Percentiles rank a stretch among this genome's conserved stretches.
Conservation (phyloP, 202 grass and related monocot genomes). For the Hordeum pubiflorum region DNA sequence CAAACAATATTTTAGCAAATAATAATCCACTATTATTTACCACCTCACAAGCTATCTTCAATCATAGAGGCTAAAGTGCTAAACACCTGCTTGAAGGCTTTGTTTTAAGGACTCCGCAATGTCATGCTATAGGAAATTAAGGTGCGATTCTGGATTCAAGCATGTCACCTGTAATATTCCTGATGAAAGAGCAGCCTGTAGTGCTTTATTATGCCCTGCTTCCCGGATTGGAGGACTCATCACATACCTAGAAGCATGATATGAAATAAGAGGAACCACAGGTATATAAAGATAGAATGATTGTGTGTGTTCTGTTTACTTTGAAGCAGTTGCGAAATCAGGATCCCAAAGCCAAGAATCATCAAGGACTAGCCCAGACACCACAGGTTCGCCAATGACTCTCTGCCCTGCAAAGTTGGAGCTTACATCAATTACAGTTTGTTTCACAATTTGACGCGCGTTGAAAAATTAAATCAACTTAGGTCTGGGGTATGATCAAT, state of each 20-base stretch:
- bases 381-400: slow-evolving; percentile 88
- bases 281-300: slow-evolving; percentile 15
- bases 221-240: slow-evolving; percentile 96
- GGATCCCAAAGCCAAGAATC: slow-evolving; percentile 97
- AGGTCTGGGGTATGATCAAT: slow-evolving; percentile 4
- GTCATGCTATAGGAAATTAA: background rate
- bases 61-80: background rate
- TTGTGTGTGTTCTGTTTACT: slow-evolving; percentile 35
- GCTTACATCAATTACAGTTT: slow-evolving; percentile 11
- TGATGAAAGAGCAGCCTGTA: slow-evolving; percentile 82
- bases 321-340: slow-evolving; percentile 76
- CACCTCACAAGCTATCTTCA: background rate
- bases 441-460: background rate
- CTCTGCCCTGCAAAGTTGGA: slow-evolving; percentile 60
- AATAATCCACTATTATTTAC: background rate
- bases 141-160: background rate
- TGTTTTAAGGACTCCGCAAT: background rate
- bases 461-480: slow-evolving; percentile 3
- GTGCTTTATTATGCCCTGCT: slow-evolving; percentile 72
- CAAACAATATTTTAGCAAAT: background rate
- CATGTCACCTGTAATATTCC: slow-evolving; percentile 73
- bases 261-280: slow-evolving; percentile 28
- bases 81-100: background rate
- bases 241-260: slow-evolving; percentile 67
- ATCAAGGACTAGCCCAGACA: slow-evolving; percentile 85